phyloP scores from a whole-genome alignment of 2,329 filamentous ascomycete genomes.

The Mycogone perniciosa region DNA sequence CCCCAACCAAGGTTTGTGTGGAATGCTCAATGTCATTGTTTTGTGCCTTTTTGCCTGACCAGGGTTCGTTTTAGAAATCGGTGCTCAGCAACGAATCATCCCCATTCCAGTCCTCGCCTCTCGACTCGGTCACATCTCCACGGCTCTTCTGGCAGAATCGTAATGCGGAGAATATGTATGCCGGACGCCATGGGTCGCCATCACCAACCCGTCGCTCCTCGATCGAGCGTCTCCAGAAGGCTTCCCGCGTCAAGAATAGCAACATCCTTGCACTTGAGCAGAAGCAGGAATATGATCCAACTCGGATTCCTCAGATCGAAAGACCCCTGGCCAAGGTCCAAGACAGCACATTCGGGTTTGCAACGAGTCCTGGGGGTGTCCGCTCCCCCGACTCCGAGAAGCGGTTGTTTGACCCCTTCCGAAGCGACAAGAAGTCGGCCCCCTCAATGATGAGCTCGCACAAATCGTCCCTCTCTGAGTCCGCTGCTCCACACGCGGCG shows the following conservation, averaged over 20 bases:
- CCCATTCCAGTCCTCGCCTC: constrained; percentile 78
- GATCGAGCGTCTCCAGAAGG: constrained; percentile 90
- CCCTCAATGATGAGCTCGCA: constrained; percentile 26
- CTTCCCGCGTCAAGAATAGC: constrained; percentile 95
- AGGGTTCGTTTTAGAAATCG: constrained; percentile 49
- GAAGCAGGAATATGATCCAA: constrained; percentile 86
- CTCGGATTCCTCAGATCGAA: constrained; percentile 69
- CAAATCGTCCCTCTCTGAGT: constrained; percentile 16
- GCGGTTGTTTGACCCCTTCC: constrained; percentile 39
- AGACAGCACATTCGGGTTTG: constrained; percentile 61
- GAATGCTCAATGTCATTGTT: constrained; percentile 6
- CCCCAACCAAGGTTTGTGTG: constrained; percentile 34
- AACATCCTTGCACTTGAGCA: constrained; percentile 92
- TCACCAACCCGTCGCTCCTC: constrained; percentile 78
- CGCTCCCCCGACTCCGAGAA: constrained; percentile 38
- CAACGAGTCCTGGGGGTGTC: constrained; percentile 43
- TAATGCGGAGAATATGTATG: constrained; percentile 72
- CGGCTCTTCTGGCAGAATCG: constrained; percentile 87
- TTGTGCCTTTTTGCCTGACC: constrained; percentile 11
- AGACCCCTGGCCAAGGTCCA: constrained; percentile 73
- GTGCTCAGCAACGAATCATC: constrained; percentile 67
- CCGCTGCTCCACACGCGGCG: constrained; percentile 22
- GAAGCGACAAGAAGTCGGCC: constrained; percentile 44
- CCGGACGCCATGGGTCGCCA: constrained; percentile 53
- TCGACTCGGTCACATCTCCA: constrained; percentile 63